Conservation (phyloP, 331 rosid genomes). For the Prunus yedoensis region DNA sequence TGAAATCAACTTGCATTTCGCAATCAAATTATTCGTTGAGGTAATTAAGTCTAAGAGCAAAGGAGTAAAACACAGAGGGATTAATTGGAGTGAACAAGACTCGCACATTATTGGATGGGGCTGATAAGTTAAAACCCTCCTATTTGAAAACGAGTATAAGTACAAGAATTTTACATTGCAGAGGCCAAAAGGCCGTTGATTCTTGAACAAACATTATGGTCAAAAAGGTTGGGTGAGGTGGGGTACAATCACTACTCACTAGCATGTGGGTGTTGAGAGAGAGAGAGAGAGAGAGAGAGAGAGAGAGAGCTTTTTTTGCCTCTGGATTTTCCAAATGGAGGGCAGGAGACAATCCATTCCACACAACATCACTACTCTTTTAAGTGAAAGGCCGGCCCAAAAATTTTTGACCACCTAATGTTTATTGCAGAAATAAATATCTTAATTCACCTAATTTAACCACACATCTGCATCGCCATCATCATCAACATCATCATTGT, state of each 20-base stretch:
- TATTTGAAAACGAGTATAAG: background rate
- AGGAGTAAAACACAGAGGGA: background rate
- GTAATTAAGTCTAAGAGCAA: background rate
- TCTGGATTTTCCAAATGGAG: conserved; percentile 18
- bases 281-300: conserved; percentile 15
- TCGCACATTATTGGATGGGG: conserved; percentile 7
- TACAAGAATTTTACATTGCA: background rate
- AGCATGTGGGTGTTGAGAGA: background rate
- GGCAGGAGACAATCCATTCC: conserved; percentile 1
- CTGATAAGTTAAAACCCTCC: background rate
- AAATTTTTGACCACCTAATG: conserved; percentile 13
- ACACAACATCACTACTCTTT: conserved; percentile 3
- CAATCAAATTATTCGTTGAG: background rate
- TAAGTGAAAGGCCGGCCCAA: conserved; percentile 24
- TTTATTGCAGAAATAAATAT: background rate
- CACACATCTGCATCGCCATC: conserved; percentile 20
- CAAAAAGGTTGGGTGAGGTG: conserved; percentile 21
- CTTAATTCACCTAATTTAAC: background rate
- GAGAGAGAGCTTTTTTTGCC: too few relatives aligned
- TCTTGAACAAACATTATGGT: conserved; percentile 4
- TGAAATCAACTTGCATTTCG: background rate
- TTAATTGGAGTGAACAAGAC: background rate
- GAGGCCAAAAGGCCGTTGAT: background rate
- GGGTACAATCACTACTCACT: conserved; percentile 37
- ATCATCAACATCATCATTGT: conserved; percentile 17